A percentile compares a stretch with the other conserved stretches of the same genome.
These are phyloP conservation scores for Aspergillus sp. DNA, from an alignment of 2,329 filamentous ascomycete genomes.

Conservation along the genomic window DNA sequence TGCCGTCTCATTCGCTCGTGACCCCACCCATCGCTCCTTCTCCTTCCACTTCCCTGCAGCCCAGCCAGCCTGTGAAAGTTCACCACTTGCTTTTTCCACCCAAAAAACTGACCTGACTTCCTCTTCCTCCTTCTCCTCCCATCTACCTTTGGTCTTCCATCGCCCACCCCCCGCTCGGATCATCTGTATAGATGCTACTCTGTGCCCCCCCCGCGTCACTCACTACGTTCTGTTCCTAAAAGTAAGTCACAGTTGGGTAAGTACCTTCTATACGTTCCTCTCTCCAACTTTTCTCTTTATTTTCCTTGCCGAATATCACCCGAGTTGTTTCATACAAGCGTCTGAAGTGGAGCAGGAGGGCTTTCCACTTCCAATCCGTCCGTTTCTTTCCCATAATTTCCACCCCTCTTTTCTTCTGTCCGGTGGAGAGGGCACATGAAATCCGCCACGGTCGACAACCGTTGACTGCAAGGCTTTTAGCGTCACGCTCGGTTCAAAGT, in stretches of 20 bases:
- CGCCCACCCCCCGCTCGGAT: neutral
- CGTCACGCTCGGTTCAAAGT: constrained; percentile 20
- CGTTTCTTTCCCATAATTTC: constrained; percentile 2
- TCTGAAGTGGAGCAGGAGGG: constrained; percentile 16
- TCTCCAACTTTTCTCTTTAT: neutral
- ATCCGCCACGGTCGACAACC: constrained; percentile 14
- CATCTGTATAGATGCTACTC: no score
- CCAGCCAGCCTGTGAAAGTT: neutral
- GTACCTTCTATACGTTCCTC: neutral
- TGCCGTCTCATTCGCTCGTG: neutral
- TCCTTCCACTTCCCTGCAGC: neutral
- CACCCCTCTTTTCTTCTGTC: constrained; percentile 1
- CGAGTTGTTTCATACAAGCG: constrained; percentile 22
- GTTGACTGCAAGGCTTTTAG: constrained; percentile 21
- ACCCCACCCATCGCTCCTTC: neutral
- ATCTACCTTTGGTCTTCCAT: neutral
- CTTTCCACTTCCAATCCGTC: constrained; percentile 8
- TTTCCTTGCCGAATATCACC: constrained; percentile 13
- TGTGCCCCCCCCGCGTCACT: no score
- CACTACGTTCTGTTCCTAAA: no score
- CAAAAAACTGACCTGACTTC: neutral
- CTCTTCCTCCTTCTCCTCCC: neutral
- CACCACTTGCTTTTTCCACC: neutral
- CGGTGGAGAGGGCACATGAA: constrained; percentile 12
- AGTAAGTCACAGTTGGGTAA: no score